These are phyloP conservation scores for Cetradonia linearis DNA, from an alignment of 495 filamentous ascomycete species.

Conservation along the genomic window DNA sequence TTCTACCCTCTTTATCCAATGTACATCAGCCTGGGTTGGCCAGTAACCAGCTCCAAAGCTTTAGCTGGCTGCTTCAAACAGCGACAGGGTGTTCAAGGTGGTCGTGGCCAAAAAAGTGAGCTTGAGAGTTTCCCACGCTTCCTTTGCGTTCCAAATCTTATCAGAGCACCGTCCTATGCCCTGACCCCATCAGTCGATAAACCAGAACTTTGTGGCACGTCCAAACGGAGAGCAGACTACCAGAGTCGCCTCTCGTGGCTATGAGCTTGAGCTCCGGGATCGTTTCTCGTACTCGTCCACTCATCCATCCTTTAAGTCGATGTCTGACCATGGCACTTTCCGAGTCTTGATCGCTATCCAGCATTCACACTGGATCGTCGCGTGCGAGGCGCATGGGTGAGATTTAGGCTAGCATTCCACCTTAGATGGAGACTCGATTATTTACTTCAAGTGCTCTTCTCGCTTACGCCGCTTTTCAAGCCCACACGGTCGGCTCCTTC, in stretches of 20 bases:
- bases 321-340: background rate
- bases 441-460: background rate
- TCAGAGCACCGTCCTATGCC: background rate
- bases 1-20: too few species aligned
- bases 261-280: background rate
- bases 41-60: too few species aligned
- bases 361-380: background rate
- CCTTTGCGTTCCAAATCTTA: too few species aligned
- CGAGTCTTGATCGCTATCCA: background rate
- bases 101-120: too few species aligned
- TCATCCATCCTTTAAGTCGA: background rate
- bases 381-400: background rate
- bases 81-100: too few species aligned
- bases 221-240: background rate
- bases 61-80: too few species aligned
- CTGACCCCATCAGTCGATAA: background rate
- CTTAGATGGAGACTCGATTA: background rate
- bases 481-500: background rate
- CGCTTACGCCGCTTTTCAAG: background rate
- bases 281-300: background rate
- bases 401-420: background rate
- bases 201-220: background rate
- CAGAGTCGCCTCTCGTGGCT: background rate
- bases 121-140: too few species aligned
- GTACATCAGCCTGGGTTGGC: too few species aligned